phyloP scores from a whole-genome alignment of 352 stramenopile species.

The Phytophthora chlamydospora region DNA sequence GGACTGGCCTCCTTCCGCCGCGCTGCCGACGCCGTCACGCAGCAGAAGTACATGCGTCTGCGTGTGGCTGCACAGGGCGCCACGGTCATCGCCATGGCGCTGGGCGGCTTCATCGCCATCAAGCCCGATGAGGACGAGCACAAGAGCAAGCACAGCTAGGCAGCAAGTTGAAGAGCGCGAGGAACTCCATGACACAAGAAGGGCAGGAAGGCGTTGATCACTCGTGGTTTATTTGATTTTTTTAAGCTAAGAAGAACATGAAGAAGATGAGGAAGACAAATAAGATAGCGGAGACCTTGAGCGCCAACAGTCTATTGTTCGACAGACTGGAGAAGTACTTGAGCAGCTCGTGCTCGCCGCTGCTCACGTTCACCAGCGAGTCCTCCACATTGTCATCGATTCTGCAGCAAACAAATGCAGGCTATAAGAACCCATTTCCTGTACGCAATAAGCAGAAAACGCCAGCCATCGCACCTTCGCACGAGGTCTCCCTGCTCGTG shows the following conservation, averaged over 20 bases:
- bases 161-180: constrained; percentile 6
- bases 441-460: background rate
- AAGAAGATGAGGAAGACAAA: constrained; percentile 90
- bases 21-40: constrained; percentile 66
- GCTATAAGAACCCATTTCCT: constrained; percentile 7
- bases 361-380: constrained; percentile 72
- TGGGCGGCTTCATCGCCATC: constrained; percentile 73
- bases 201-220: constrained; percentile 12
- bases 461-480: constrained; percentile 50
- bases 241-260: constrained; percentile 89
- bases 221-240: constrained; percentile 33
- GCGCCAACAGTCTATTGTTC: constrained; percentile 87
- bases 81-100: constrained; percentile 68
- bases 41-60: constrained; percentile 85
- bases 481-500: constrained; percentile 86
- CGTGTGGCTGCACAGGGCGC: constrained; percentile 74
- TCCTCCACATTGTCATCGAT: constrained; percentile 90
- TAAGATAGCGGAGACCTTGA: constrained; percentile 89
- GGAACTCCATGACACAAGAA: background rate
- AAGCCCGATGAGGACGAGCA: constrained; percentile 49
- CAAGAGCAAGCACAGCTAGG: constrained; percentile 9
- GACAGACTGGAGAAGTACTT: constrained; percentile 87
- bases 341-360: constrained; percentile 82
- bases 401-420: constrained; percentile 42
- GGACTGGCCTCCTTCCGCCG: constrained; percentile 72